phyloP scores from a whole-genome alignment of 2,329 filamentous ascomycete species.

The Penicillium verrucosum region DNA sequence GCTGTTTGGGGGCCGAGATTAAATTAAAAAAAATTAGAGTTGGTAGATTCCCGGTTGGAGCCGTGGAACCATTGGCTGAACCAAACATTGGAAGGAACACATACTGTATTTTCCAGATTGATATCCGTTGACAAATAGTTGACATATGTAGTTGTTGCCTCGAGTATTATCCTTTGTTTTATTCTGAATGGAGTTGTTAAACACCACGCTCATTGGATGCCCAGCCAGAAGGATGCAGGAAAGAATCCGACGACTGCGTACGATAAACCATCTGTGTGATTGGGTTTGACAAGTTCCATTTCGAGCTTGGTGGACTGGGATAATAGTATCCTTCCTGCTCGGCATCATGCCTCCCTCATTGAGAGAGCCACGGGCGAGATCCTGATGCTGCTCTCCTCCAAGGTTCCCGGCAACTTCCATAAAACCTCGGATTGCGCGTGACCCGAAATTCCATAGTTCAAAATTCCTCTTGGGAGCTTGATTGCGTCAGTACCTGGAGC shows the following conservation, averaged over 20 bases:
- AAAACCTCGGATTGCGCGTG: constrained; percentile 26
- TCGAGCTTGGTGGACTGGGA: constrained; percentile 37
- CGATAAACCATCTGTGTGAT: constrained; percentile 34
- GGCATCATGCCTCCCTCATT: constrained; percentile 53
- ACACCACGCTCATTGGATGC: constrained; percentile 51
- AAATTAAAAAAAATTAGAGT: not conserved
- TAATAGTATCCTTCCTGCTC: constrained; percentile 55
- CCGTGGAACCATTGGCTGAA: not conserved
- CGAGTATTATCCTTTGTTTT: not conserved
- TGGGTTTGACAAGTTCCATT: constrained; percentile 28
- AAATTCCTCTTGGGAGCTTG: constrained; percentile 53
- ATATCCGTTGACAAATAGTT: constrained; percentile 52
- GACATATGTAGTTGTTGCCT: constrained; percentile 37
- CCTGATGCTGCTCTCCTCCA: constrained; percentile 51
- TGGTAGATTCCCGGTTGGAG: not conserved
- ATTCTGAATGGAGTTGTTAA: constrained; percentile 26
- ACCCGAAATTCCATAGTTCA: constrained; percentile 43
- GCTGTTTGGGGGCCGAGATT: constrained; percentile 50
- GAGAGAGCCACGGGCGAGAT: constrained; percentile 50
- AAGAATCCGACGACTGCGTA: constrained; percentile 50
- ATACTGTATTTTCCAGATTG: constrained; percentile 51
- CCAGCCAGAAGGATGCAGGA: constrained; percentile 46
- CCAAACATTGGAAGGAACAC: not conserved
- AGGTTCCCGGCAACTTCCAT: constrained; percentile 57
- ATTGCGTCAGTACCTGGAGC: constrained; percentile 24